Evolutionary conservation across 805 yeast genomes (phyloP), one percentile per base, ranked within the genome.

Genomic region (Wickerhamiella australiensis): DNA sequence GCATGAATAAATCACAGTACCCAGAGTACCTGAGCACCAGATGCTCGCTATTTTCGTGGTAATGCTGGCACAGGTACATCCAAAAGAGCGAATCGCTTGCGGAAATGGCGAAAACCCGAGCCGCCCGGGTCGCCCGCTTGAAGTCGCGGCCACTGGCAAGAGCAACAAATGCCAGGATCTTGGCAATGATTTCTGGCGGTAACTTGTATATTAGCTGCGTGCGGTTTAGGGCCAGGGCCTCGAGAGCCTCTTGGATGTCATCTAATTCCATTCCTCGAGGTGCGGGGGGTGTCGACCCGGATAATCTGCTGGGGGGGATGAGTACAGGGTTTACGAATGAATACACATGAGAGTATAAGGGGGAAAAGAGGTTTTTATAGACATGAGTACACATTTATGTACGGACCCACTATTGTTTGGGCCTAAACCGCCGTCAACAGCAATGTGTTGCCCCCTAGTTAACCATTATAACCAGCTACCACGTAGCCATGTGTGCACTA

Each of bases 141-240:
- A 54, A 54, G 22, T 49, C 45, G 11, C 33, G 41, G n/a, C 57
- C 57, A n/a, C 53, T 41, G 20, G 48, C 54, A 21, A 55, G 36
- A 7, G 59, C 59, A 15, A 57, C 45, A 37, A 50, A 52, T 6
- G 59, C 59, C 35, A 66, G 53, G 23, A 66, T 58, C 20, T 53
- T 37, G 3, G 55, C 54, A 6, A 59, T 45, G 13, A 64, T 46
- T 47, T 64, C 67, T 9, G 50, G 50, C 8, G 67, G 67, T 22
- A 60, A 52, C 15, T 47, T 25, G 17, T 31, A 27, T 3, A 47
- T 23, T 9, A 9, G 17, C 15, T 38, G 17, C 50, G 72, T 72
- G 12, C 65, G 69, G 54, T 74, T 57, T 50, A 78, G 63, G 57
- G 74, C 78, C 61, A 79, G 74, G 2, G 96, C 95, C 54, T 73